phyloP scores from a whole-genome alignment of 768 basidiomycete species.

The Amanita phalloides region DNA sequence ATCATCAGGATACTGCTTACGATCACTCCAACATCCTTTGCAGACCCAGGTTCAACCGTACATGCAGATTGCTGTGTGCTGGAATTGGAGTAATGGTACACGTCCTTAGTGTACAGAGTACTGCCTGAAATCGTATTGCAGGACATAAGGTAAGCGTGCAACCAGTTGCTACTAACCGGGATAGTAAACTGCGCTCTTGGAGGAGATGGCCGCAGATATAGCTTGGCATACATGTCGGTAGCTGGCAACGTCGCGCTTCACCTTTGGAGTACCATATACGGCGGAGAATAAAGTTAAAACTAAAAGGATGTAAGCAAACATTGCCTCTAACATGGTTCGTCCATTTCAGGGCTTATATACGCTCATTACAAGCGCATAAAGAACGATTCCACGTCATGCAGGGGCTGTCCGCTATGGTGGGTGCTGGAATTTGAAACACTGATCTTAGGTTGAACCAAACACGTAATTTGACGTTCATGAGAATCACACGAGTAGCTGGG shows the following conservation, averaged over 20 bases:
- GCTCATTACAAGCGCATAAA: too few relatives aligned
- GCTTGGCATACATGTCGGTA: background rate
- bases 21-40: conserved; percentile 1
- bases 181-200: background rate
- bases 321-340: background rate
- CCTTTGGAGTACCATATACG: background rate
- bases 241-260: background rate
- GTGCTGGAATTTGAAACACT: too few relatives aligned
- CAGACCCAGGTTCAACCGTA: conserved; percentile 2
- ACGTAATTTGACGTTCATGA: too few relatives aligned
- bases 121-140: background rate
- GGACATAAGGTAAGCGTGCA: background rate
- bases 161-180: background rate
- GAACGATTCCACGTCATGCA: background rate
- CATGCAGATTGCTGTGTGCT: conserved; percentile 2
- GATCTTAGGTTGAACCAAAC: too few relatives aligned
- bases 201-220: background rate
- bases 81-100: background rate
- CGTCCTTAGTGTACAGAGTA: background rate
- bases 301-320: background rate
- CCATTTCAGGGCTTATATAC: background rate
- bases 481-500: too few relatives aligned
- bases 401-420: too few relatives aligned
- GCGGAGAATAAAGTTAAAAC: background rate
- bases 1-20: background rate